These are phyloP conservation scores for Claviceps sp. DNA, from an alignment of 2,329 filamentous ascomycete species.

Conservation along the genomic window DNA sequence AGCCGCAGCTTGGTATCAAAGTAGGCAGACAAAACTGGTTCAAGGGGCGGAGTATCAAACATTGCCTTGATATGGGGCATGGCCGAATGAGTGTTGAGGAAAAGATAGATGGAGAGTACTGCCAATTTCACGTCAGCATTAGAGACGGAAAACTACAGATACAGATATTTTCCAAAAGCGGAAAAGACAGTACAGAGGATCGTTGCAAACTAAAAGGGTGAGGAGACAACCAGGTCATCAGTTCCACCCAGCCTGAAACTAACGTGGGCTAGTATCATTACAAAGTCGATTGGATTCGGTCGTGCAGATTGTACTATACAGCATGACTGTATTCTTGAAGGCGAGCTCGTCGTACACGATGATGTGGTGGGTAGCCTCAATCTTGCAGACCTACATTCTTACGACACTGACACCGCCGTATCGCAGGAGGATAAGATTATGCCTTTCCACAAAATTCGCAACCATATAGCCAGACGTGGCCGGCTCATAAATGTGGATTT, in stretches of 20 bases:
- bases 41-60: constrained; percentile 57
- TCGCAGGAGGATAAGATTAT: constrained; percentile 45
- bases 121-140: constrained; percentile 71
- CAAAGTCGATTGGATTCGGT: constrained; percentile 50
- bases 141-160: constrained; percentile 40
- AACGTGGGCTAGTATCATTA: constrained; percentile 34
- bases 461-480: constrained; percentile 64
- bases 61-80: constrained; percentile 54
- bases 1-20: constrained; percentile 46
- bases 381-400: background rate
- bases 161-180: constrained; percentile 83
- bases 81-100: constrained; percentile 59
- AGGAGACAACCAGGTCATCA: constrained; percentile 7
- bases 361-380: constrained; percentile 31
- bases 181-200: constrained; percentile 74
- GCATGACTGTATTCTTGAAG: constrained; percentile 63
- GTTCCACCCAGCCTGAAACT: constrained; percentile 1
- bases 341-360: constrained; percentile 69
- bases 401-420: constrained; percentile 14
- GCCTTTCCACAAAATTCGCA: constrained; percentile 71
- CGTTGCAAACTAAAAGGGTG: constrained; percentile 45
- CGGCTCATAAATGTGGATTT: constrained; percentile 50
- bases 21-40: constrained; percentile 50
- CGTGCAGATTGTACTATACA: constrained; percentile 43
- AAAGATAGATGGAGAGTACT: constrained; percentile 84